Evolutionary conservation across 495 filamentous ascomycete species (phyloP).

Genomic region (Neurospora sp.): DNA sequence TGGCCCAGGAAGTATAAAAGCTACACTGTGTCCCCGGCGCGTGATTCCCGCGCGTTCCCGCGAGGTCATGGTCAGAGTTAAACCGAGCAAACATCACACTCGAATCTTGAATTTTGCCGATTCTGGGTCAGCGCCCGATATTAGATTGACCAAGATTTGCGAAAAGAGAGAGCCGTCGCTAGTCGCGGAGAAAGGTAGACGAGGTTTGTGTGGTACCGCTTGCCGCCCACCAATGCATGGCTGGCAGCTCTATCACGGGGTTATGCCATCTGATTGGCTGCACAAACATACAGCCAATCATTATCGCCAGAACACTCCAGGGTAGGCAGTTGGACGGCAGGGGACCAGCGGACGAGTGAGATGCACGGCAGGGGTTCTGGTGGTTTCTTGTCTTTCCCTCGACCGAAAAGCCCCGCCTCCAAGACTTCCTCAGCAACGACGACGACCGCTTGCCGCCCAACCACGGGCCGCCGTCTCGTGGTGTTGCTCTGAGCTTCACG

Average conservation of each 20-base stretch:
- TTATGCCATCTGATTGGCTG: conserved; percentile 19
- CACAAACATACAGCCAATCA: conserved; percentile 2
- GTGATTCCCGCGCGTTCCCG: background rate
- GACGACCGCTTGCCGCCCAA: conserved; percentile 19
- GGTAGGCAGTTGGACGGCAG: conserved; percentile 13
- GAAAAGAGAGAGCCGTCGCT: background rate
- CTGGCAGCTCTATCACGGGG: conserved; percentile 26
- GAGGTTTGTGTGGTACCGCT: conserved; percentile 18
- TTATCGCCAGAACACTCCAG: conserved; percentile 1
- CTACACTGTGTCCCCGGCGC: background rate
- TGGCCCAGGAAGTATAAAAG: background rate
- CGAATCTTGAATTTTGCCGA: background rate
- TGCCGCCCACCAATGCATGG: conserved; percentile 28
- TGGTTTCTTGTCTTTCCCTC: background rate
- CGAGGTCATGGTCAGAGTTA: background rate
- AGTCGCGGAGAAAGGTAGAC: background rate
- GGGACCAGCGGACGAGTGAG: background rate
- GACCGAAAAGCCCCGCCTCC: background rate
- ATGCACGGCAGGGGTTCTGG: background rate
- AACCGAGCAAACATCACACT: background rate
- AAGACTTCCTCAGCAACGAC: background rate
- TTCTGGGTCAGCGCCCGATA: background rate
- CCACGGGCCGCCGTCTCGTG: conserved; percentile 14
- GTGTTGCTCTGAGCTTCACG: conserved; percentile 1
- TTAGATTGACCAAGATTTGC: background rate